Base-by-base conservation (phyloP, 2,329 filamentous ascomycete species). In the Colletotrichum lindemuthianum region DNA sequence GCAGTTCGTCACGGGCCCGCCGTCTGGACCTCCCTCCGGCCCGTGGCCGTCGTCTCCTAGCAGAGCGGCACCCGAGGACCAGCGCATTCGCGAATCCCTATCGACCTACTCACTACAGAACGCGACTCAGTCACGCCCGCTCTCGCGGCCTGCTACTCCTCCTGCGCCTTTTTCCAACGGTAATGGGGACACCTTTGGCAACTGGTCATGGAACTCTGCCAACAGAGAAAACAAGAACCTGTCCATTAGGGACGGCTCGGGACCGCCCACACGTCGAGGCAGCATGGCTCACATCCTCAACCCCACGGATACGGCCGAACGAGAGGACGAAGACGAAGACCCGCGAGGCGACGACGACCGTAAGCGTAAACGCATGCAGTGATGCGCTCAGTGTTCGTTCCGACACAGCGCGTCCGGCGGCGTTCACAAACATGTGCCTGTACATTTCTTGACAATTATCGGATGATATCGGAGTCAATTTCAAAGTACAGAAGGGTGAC, bases 221-320 rank as follows among this genome's bases (percentile, higher is more conserved):
- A 81, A 77, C 67, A 79, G 82, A 47, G 84, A 83, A 54, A 81
- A 81, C 60, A 84, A 83, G 71, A 82, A 81, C 16, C 75, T 87
- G 8, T 74, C 78, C 4, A 72, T 86, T 49, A 84, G 81, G 66
- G 86, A 88, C 68, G 81, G 82, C 63, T 88, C 86, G 2, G 84
- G 79, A 0, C 86, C 86, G 2, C 82, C 84, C 1, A 88, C 86
- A 0, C 76, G 86, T 49, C 76, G 86, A 53, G 85, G 86, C 32
- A 88, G 86, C 74, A 88, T 88, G 85, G 86, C 86, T 0, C 86
- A 88, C 65, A 88, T 88, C 15, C 76, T 88, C n/a, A 88, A 88
- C 70, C 85, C 85, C 1, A 85, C 84, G 32, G 84, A 86, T 56
- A 86, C 82, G 16, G 79, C 79, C 6, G 85, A 87, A 73, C 78